Conservation (phyloP, 805 yeast species). For the Schwanniomyces vanrijiae region DNA sequence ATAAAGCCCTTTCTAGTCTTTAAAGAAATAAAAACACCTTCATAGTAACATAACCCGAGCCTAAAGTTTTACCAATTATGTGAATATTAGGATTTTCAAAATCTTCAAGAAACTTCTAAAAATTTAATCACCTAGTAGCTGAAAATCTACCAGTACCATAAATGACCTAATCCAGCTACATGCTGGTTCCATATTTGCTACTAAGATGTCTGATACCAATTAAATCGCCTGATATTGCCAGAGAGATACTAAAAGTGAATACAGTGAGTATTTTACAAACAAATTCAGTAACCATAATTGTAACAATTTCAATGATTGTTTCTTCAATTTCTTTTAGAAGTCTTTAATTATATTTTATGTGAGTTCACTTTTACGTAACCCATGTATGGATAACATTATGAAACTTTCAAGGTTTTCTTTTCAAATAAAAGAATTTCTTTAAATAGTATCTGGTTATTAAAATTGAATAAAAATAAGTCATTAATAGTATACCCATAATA, state of each 20-base stretch:
- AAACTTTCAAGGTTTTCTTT: slow-evolving; percentile 21
- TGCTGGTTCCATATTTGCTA: slow-evolving; percentile 28
- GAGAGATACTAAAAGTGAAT: slow-evolving; percentile 41
- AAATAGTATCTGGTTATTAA: slow-evolving; percentile 31
- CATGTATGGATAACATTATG: slow-evolving; percentile 30
- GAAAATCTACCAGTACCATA: slow-evolving; percentile 33
- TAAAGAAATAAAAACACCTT: slow-evolving; percentile 27
- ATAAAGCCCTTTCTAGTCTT: slow-evolving; percentile 18
- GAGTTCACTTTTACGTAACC: slow-evolving; percentile 30
- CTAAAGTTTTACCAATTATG: slow-evolving; percentile 30
- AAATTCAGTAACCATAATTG: slow-evolving; percentile 43
- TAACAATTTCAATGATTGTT: slow-evolving; percentile 40
- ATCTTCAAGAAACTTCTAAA: slow-evolving; percentile 28
- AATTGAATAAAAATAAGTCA: slow-evolving; percentile 37
- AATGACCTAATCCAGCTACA: slow-evolving; percentile 35
- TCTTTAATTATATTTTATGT: slow-evolving; percentile 36
- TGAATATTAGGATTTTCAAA: slow-evolving; percentile 28
- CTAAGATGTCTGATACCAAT: slow-evolving; percentile 26
- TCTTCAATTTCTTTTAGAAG: slow-evolving; percentile 43
- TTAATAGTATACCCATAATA: slow-evolving; percentile 53
- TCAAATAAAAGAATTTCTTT: slow-evolving; percentile 20
- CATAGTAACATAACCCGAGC: slow-evolving; percentile 31
- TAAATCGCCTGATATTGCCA: slow-evolving; percentile 37
- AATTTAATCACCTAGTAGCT: slow-evolving; percentile 23
- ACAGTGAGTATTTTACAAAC: slow-evolving; percentile 49